Base-by-base conservation (phyloP, 75 land plant species). In the Selaginella moellendorffii region DNA sequence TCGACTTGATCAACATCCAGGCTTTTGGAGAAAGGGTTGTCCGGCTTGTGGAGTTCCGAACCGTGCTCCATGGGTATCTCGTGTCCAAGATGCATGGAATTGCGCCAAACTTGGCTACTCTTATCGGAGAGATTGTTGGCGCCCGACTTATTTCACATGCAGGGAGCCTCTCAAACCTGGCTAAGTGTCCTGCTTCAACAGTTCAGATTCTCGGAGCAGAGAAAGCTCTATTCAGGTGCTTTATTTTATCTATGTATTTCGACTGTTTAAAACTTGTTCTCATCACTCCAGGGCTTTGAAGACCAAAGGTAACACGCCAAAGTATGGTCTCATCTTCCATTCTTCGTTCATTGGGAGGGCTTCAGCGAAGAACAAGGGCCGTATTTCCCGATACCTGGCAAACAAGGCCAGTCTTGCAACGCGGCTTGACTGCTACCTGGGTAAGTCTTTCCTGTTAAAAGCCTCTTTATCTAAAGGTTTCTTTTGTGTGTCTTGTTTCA, bases 141-240 rank as follows among this genome's bases (percentile, higher is more conserved):
- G 99, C 99, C 0, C 87, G 99, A 21, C 67, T 95, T n/a, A 95
- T 95, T 20, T 86, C 99, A 36, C 99, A 95, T 84, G 99, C 99
- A 68, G 99, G 96, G n/a, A 95, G 99, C 70, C 84, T 95, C 28
- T 80, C 91, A 23, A 95, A 95, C 72, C 69, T 95, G 26, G 99
- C 99, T 10, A 95, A 95, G 71, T 86, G 87, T 53, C 99, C 99
- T 52, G 76, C 97, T 46, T 90, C 97, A 28, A 95, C 99, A 1
- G 91, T 95, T 61, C 99, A 95, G 70, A 95, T 95, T 28, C 85
- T 95, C 69, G 99, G 99, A 61, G 99, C 99, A 14, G 99, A 95
- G 64, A 95, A 90, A 77, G 99, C 97, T 24, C 87, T 95, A 64
- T 95, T 89, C 76, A 89, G 96, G 99, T 89, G 58, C 27, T 2